phyloP scores from a whole-genome alignment of 768 basidiomycete genomes.

The Lactarius tabidus region DNA sequence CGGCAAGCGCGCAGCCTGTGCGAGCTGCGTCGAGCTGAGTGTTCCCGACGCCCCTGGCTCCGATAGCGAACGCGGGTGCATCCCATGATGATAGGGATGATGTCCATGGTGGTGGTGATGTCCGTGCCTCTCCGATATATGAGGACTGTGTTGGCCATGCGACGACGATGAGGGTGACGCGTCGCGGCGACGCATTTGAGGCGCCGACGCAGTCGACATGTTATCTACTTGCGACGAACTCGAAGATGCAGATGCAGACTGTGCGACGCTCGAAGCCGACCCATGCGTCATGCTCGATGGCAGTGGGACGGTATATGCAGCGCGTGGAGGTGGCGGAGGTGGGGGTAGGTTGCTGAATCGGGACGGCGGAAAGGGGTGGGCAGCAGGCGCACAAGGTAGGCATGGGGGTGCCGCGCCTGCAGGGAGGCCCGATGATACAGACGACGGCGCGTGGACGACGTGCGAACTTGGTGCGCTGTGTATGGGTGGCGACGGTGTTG shows the following conservation, averaged over 20 bases:
- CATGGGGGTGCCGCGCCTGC: constrained; percentile 9
- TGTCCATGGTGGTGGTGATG: constrained; percentile 23
- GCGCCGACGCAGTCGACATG: constrained; percentile 10
- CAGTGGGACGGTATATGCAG: not conserved
- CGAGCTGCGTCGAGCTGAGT: constrained; percentile 55
- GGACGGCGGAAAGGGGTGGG: not conserved
- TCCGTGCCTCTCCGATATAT: constrained; percentile 4
- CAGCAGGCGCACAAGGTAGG: not conserved
- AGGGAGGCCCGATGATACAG: constrained; percentile 1
- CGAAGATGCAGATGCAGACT: constrained; percentile 13
- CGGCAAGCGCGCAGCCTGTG: constrained; percentile 54
- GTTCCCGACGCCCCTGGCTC: constrained; percentile 43
- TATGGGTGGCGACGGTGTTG: not conserved
- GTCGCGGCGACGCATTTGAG: constrained; percentile 15
- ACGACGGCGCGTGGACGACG: not conserved
- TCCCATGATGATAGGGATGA: constrained; percentile 19
- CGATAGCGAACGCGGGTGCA: constrained; percentile 19
- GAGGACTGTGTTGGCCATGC: constrained; percentile 6
- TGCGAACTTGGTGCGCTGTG: not conserved
- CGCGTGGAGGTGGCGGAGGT: constrained; percentile 9
- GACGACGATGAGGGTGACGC: constrained; percentile 15
- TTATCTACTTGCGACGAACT: constrained; percentile 15
- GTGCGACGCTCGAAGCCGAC: not conserved
- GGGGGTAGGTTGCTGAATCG: not conserved
- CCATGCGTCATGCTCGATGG: not conserved